phyloP scores from a whole-genome alignment of 2,329 filamentous ascomycete species.

The Colletotrichum higginsianum region DNA sequence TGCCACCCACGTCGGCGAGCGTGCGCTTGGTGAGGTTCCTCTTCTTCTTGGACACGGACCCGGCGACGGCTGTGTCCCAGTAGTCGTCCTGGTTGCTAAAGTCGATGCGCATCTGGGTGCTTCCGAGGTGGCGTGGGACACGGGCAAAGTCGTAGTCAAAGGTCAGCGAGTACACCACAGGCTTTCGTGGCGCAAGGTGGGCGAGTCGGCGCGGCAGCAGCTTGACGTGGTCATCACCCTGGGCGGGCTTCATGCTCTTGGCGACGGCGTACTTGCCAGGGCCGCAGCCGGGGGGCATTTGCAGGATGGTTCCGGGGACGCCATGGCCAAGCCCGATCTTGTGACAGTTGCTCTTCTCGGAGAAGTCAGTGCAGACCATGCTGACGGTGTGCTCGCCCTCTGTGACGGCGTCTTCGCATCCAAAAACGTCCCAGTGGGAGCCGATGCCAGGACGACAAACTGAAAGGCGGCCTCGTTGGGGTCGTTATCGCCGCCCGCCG shows the following conservation, averaged over 20 bases:
- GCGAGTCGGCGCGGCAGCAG: constrained; percentile 20
- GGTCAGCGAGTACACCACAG: constrained; percentile 25
- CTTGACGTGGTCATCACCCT: constrained; percentile 7
- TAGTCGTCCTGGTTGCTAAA: constrained; percentile 55
- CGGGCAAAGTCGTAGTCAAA: constrained; percentile 55
- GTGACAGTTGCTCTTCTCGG: constrained; percentile 9
- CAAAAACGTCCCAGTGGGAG: constrained; percentile 60
- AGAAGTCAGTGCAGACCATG: constrained; percentile 28
- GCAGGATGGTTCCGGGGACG: constrained; percentile 32
- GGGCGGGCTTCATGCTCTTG: constrained; percentile 6
- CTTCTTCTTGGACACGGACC: not conserved
- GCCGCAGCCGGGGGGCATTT: constrained; percentile 26
- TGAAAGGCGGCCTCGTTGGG: constrained; percentile 52
- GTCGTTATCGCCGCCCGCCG: constrained; percentile 44
- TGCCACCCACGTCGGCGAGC: constrained; percentile 49
- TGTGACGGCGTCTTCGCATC: constrained; percentile 50
- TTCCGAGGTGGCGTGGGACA: constrained; percentile 50
- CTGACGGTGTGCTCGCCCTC: constrained; percentile 18
- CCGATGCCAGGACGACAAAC: constrained; percentile 53
- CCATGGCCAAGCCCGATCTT: constrained; percentile 19
- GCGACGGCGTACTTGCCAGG: constrained; percentile 31
- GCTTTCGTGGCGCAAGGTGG: constrained; percentile 8
- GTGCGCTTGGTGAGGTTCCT: constrained; percentile 46
- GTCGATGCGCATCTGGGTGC: constrained; percentile 57
- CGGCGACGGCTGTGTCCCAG: constrained; percentile 52